Evolutionary conservation across 208 protist genomes (phyloP), one percentile per base, ranked within the genome.

Genomic region (Porcisia hertigi): DNA sequence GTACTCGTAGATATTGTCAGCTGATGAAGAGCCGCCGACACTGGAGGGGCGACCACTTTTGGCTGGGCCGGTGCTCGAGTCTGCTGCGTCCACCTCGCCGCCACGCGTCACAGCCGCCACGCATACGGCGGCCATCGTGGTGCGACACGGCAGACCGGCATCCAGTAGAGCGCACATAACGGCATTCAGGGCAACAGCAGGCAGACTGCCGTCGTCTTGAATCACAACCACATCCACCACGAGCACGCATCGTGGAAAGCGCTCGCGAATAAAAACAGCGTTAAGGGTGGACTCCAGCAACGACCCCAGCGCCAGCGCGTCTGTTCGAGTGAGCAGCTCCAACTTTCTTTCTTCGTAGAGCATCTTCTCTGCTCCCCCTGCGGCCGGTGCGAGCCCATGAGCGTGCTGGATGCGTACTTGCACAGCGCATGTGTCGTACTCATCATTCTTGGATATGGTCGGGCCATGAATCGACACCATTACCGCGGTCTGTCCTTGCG

Each of bases 81-180:
- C 62, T 25, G 62, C 62, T 23, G 3, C 65, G 9, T 36, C 45
- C 45, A 54, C 23, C n/a, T n/a, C 75, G 20, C 25, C 73, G 8
- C 6, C 73, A 30, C 66, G 72, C 9, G 54, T 45, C 53, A 87
- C 36, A 53, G 75, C 82, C 2, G 83, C 78, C 8, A 96, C 71
- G 39, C 71, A 83, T 5, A 95, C 87, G 1, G 94, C 94, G 1
- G 92, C 92, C 59, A 94, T 79, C n/a, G 90, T 94, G 11, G 88
- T 96, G 41, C 88, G 89, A 70, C 94, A 94, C 62, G 93, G 86
- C 54, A 96, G 69, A 14, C 93, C 93, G 52, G 90, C 92, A 36
- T 97, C 92, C 14, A 97, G 77, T n/a, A 97, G 69, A 53, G 93
- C 92, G 58, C 84, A 84, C 91, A 96, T 94, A 23, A 91, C 66